Evolutionary conservation across 2,329 filamentous ascomycete genomes (phyloP).

Genomic region (Cercospora brassicicola): DNA sequence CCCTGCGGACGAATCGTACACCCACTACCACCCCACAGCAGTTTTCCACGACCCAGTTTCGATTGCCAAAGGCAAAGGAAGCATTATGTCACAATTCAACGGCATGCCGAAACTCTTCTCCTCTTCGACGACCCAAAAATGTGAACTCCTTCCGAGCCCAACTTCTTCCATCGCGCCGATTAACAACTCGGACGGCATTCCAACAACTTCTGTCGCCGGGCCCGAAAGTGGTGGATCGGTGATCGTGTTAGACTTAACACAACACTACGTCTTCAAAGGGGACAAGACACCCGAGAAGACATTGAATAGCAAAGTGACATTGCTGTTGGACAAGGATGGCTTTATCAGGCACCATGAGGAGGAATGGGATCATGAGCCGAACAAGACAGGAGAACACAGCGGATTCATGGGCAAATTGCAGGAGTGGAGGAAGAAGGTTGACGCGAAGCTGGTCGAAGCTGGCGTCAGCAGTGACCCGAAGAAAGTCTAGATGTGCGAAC

Average conservation of each 20-base stretch:
- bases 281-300: constrained; percentile 33
- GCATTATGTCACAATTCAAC: constrained; percentile 34
- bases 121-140: constrained; percentile 27
- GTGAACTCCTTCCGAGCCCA: constrained; percentile 23
- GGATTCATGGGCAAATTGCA: constrained; percentile 34
- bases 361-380: constrained; percentile 34
- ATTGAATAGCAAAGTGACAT: constrained; percentile 31
- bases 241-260: constrained; percentile 31
- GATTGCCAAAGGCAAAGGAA: constrained; percentile 32
- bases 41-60: constrained; percentile 35
- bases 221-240: constrained; percentile 14
- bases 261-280: constrained; percentile 36
- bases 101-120: constrained; percentile 36
- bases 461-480: constrained; percentile 29
- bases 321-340: constrained; percentile 29
- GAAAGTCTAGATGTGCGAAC: constrained; percentile 24
- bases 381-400: constrained; percentile 31
- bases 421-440: constrained; percentile 33
- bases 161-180: background rate
- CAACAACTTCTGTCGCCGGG: background rate
- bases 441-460: constrained; percentile 32
- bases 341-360: constrained; percentile 34
- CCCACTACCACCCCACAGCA: constrained; percentile 30
- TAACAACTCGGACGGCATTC: background rate
- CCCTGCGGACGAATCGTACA: constrained; percentile 25